Evolutionary conservation across 768 basidiomycete species (phyloP).

Genomic region (Tylopilus felleus): DNA sequence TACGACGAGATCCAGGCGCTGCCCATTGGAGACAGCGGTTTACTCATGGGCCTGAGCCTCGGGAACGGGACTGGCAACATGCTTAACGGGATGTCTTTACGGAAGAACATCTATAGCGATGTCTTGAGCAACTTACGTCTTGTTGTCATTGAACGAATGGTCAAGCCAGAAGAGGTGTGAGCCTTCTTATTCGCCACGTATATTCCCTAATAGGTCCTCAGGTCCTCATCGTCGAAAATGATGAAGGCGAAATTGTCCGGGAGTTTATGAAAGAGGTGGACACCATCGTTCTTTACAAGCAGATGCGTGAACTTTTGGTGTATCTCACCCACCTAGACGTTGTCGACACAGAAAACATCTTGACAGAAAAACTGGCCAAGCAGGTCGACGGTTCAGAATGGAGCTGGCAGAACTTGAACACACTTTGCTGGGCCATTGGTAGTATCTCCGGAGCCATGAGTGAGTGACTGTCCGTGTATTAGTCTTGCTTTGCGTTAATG

Average conservation of each 20-base stretch:
- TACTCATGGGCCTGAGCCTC: constrained; percentile 87
- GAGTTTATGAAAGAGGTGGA: constrained; percentile 99
- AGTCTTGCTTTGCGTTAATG: background rate
- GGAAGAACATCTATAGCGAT: constrained; percentile 95
- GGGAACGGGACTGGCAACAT: constrained; percentile 61
- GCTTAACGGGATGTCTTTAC: constrained; percentile 72
- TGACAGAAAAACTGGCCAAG: constrained; percentile 95
- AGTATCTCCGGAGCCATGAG: constrained; percentile 99
- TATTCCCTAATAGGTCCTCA: constrained; percentile 30
- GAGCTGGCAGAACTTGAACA: constrained; percentile 99
- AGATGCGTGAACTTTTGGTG: constrained; percentile 95
- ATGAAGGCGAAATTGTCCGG: constrained; percentile 98
- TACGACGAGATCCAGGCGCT: constrained; percentile 96
- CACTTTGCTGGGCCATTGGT: constrained; percentile 99
- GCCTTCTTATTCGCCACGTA: background rate
- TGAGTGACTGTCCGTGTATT: constrained; percentile 39
- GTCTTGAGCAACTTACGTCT: constrained; percentile 90
- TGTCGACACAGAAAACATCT: constrained; percentile 91
- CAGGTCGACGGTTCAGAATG: constrained; percentile 98
- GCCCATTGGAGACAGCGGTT: constrained; percentile 80
- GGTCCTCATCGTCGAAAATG: constrained; percentile 98
- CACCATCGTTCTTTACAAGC: constrained; percentile 98
- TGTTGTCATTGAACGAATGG: constrained; percentile 98
- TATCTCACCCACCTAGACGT: constrained; percentile 98
- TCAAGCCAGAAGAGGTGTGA: constrained; percentile 95